Percentiles rank a stretch among this genome's conserved stretches.
Conservation (phyloP, 495 filamentous ascomycete genomes). For the Lepidopterella palustris region DNA sequence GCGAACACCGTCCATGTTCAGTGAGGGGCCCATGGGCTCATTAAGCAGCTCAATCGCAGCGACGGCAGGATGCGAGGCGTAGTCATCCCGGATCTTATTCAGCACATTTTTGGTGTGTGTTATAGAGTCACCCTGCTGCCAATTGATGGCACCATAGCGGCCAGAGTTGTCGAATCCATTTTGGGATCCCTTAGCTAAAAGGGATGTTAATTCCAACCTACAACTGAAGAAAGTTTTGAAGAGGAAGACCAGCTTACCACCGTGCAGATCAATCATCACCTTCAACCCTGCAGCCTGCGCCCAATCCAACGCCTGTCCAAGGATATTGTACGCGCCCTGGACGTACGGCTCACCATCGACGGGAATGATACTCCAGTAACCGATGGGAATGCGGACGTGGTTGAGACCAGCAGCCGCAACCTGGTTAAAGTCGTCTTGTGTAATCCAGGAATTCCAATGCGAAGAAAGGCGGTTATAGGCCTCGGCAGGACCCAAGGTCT, state of each 20-base stretch:
- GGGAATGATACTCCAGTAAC: conserved; percentile 66
- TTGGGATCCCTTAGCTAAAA: conserved; percentile 36
- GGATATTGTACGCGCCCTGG: conserved; percentile 59
- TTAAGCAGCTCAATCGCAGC: conserved; percentile 39
- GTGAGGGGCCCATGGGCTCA: conserved; percentile 36
- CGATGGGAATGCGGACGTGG: conserved; percentile 71
- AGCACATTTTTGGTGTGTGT: conserved; percentile 34
- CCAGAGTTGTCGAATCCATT: conserved; percentile 42
- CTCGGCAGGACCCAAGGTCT: conserved; percentile 33
- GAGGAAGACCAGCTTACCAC: conserved; percentile 43
- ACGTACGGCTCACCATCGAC: conserved; percentile 62
- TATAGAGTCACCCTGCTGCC: conserved; percentile 38
- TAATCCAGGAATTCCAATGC: conserved; percentile 53
- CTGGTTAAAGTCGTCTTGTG: conserved; percentile 57
- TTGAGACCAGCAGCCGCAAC: conserved; percentile 63
- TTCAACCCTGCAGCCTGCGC: conserved; percentile 56
- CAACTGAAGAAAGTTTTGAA: not conserved
- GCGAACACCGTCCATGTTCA: conserved; percentile 34
- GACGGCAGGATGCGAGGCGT: conserved; percentile 34
- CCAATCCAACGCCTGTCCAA: conserved; percentile 64
- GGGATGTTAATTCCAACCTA: not conserved
- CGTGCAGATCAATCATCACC: conserved; percentile 66
- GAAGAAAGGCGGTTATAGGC: conserved; percentile 29
- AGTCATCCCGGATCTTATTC: conserved; percentile 37
- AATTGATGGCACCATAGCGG: conserved; percentile 29